Conservation (phyloP, 306 rosid species). For the Acmispon strigosus region DNA sequence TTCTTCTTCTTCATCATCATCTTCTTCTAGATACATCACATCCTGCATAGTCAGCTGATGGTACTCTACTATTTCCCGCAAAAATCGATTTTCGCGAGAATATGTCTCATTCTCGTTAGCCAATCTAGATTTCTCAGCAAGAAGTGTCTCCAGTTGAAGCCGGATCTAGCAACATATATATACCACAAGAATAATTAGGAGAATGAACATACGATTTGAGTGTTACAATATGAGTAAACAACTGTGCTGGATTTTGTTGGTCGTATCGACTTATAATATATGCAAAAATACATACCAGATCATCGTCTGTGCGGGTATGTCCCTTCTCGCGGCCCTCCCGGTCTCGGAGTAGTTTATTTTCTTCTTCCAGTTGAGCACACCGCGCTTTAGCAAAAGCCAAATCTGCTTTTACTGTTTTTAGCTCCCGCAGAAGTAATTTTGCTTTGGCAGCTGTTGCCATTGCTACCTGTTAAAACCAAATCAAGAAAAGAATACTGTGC, state of each 20-base stretch:
- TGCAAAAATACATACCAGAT: constrained; percentile 43
- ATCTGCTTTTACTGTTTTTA: constrained; percentile 82
- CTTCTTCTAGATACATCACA: constrained; percentile 66
- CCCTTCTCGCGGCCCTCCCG: constrained; percentile 79
- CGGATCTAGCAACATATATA: constrained; percentile 45
- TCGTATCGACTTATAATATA: too few species aligned
- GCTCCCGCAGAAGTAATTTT: constrained; percentile 79
- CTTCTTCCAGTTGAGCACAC: constrained; percentile 88
- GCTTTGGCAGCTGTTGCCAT: constrained; percentile 99
- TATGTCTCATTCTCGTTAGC: constrained; percentile 70
- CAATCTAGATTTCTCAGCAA: constrained; percentile 81
- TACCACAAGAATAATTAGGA: too few species aligned
- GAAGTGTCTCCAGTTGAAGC: constrained; percentile 78
- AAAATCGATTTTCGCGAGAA: constrained; percentile 82
- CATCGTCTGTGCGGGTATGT: constrained; percentile 68
- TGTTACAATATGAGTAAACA: too few species aligned
- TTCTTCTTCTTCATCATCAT: constrained; percentile 53
- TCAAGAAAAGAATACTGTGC: not conserved
- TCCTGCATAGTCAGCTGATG: constrained; percentile 85
- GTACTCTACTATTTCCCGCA: constrained; percentile 84
- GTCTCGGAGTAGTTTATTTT: constrained; percentile 74
- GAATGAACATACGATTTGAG: too few species aligned
- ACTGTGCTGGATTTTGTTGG: too few species aligned
- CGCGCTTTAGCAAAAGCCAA: constrained; percentile 81
- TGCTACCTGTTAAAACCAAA: constrained; percentile 50